These are phyloP conservation scores for Setaria italica DNA, from an alignment of 202 grass and related monocot species.

Conservation along the genomic window DNA sequence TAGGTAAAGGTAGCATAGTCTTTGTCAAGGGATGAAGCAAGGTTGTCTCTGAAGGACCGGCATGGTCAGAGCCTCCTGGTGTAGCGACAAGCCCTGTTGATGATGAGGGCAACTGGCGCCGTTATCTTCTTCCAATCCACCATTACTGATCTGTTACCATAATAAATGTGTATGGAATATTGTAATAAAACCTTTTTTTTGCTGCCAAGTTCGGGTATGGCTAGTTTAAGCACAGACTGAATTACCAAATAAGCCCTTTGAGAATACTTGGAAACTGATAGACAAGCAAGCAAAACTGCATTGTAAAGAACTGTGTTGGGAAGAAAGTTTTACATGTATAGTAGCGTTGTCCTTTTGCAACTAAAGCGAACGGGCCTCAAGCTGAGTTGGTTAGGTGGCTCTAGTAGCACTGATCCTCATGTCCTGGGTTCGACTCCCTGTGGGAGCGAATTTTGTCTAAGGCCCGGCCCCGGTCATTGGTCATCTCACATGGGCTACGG, in stretches of 20 bases:
- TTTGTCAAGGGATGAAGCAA: background rate
- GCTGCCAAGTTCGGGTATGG: background rate
- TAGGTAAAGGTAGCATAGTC: background rate
- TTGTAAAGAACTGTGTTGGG: background rate
- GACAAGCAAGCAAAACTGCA: background rate
- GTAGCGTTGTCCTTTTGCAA: background rate
- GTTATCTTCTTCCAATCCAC: background rate
- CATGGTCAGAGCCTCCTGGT: background rate
- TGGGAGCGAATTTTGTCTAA: too few relatives aligned
- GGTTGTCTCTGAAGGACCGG: background rate
- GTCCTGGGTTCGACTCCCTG: too few relatives aligned
- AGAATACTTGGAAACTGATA: background rate
- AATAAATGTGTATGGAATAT: background rate
- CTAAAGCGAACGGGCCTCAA: too few relatives aligned
- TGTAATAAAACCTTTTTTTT: background rate
- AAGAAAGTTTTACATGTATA: slow-evolving; percentile 8
- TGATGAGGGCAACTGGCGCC: background rate
- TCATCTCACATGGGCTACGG: too few relatives aligned
- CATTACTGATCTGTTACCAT: background rate
- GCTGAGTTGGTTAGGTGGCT: too few relatives aligned
- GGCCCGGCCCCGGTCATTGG: too few relatives aligned
- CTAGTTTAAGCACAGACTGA: background rate
- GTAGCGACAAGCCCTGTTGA: background rate
- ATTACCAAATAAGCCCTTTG: background rate
- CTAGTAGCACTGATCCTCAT: too few relatives aligned